Conservation (phyloP, 176 grass and related monocot species). For the Secale cereale region DNA sequence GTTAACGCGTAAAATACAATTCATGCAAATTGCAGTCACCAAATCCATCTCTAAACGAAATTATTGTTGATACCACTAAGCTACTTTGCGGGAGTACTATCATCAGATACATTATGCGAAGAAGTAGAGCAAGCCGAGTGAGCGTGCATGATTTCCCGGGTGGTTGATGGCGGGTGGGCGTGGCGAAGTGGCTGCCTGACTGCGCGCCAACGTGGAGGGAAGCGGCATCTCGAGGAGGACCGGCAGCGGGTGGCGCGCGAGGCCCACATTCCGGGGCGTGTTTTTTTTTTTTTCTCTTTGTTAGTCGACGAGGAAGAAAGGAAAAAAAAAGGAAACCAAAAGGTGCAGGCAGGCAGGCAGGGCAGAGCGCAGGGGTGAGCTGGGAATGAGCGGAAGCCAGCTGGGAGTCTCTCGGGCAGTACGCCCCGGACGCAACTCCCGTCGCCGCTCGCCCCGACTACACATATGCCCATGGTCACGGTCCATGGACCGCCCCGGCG, state of each 20-base stretch:
- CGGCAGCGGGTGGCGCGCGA: not conserved
- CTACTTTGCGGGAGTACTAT: no score
- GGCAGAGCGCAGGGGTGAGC: not conserved
- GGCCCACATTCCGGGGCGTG: not conserved
- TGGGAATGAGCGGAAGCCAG: constrained; percentile 48
- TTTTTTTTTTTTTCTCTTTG: not conserved
- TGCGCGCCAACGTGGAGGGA: constrained; percentile 36
- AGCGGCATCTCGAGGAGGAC: constrained; percentile 51
- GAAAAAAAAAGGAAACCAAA: not conserved
- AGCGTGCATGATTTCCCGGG: not conserved
- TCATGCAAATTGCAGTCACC: no score
- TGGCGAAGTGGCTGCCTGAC: not conserved
- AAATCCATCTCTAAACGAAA: no score
- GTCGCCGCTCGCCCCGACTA: constrained; percentile 23
- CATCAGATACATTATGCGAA: no score
- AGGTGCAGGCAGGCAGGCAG: not conserved
- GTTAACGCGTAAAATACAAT: no score
- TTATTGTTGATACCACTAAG: no score
- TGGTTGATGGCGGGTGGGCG: not conserved
- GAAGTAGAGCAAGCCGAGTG: no score
- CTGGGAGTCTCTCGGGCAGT: constrained; percentile 35
- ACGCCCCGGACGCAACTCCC: constrained; percentile 47
- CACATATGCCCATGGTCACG: not conserved
- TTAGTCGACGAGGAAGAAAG: not conserved
- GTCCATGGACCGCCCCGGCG: not conserved